These are phyloP conservation scores for Chaetomium fimeti DNA, from an alignment of 495 filamentous ascomycete genomes.

Conservation along the genomic window DNA sequence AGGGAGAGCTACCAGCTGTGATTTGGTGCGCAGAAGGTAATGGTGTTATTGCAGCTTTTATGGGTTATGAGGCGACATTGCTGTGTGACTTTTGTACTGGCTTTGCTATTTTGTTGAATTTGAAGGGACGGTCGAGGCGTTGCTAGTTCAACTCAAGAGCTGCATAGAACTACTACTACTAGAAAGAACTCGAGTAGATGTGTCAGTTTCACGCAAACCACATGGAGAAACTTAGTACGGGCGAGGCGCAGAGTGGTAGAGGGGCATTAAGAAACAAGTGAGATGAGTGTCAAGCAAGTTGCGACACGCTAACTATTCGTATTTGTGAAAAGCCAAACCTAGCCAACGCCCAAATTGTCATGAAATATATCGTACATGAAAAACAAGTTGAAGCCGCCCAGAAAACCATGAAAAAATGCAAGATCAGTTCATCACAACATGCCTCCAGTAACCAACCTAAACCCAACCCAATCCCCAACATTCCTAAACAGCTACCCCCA, in stretches of 20 bases:
- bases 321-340: not conserved
- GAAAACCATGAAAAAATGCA: too few relatives aligned
- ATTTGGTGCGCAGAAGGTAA: not conserved
- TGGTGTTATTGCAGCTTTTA: not conserved
- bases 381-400: not conserved
- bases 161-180: not conserved
- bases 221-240: not conserved
- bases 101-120: not conserved
- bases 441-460: too few relatives aligned
- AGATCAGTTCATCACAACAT: too few relatives aligned
- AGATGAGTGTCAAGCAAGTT: not conserved
- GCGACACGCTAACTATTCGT: not conserved
- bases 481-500: not conserved
- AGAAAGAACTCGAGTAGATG: not conserved
- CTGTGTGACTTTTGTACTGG: not conserved
- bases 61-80: not conserved
- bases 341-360: not conserved
- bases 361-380: conserved; percentile 2
- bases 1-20: conserved; percentile 59
- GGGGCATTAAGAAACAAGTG: not conserved
- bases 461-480: too few relatives aligned
- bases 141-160: not conserved
- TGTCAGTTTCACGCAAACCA: not conserved
- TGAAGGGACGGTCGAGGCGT: not conserved
- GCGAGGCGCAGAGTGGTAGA: not conserved